Conservation (phyloP, 2,329 filamentous ascomycete genomes). For the Alternaria sp. region DNA sequence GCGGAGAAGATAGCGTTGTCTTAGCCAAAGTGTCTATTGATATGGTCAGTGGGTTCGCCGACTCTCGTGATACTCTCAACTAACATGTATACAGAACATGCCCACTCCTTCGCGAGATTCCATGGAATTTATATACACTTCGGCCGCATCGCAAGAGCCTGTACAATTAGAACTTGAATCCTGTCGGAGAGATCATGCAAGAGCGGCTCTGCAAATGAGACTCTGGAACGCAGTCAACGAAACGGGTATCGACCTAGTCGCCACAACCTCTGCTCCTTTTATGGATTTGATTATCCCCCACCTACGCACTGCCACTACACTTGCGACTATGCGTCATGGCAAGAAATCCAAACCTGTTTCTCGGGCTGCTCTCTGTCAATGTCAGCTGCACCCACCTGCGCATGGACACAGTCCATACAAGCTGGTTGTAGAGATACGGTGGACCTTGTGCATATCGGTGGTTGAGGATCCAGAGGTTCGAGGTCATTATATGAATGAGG, state of each 20-base stretch:
- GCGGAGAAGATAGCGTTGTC: conserved; percentile 37
- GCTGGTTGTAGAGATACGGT: conserved; percentile 43
- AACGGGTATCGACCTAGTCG: conserved; percentile 30
- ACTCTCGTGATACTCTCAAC: background rate
- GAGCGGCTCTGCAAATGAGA: conserved; percentile 26
- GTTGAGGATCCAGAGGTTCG: conserved; percentile 32
- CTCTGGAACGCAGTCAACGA: conserved; percentile 29
- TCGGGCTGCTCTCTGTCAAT: conserved; percentile 40
- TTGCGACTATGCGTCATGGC: conserved; percentile 30
- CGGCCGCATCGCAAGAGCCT: conserved; percentile 11
- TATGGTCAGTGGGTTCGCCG: conserved; percentile 32
- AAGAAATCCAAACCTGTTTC: conserved; percentile 28
- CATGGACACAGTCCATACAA: conserved; percentile 15
- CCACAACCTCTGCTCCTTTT: conserved; percentile 24
- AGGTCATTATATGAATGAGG: conserved; percentile 32
- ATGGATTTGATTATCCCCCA: conserved; percentile 34
- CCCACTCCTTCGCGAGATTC: conserved; percentile 6
- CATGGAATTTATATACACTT: background rate
- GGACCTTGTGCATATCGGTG: conserved; percentile 39
- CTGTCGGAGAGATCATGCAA: conserved; percentile 23
- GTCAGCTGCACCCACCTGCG: conserved; percentile 26
- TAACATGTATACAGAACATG: conserved; percentile 20
- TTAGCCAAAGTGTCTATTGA: conserved; percentile 39
- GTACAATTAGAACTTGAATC: conserved; percentile 36
- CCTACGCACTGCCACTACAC: conserved; percentile 31